Percentiles rank a stretch among this genome's conserved stretches.
Conservation (phyloP, 2,329 filamentous ascomycete species). For the Pyrenophora teres region DNA sequence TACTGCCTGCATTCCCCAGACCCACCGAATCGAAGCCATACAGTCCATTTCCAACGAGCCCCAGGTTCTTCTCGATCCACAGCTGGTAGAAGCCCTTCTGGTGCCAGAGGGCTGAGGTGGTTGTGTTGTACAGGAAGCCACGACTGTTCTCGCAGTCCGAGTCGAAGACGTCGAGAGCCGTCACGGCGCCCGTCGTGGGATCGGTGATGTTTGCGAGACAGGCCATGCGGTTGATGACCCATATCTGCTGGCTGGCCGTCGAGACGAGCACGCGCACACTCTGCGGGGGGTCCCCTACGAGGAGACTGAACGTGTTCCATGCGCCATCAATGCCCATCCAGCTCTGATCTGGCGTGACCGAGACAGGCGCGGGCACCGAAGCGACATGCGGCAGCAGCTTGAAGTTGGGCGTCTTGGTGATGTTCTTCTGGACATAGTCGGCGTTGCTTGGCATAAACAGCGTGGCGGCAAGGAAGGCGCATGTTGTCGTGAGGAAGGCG, state of each 20-base stretch:
- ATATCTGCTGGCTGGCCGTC: conserved; percentile 72
- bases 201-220: conserved; percentile 42
- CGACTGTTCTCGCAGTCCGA: conserved; percentile 58
- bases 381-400: conserved; percentile 22
- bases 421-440: conserved; percentile 31
- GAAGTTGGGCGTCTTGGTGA: conserved; percentile 25
- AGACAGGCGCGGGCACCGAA: conserved; percentile 38
- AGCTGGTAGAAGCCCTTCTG: conserved; percentile 64
- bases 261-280: conserved; percentile 64
- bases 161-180: conserved; percentile 24
- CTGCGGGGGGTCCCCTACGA: conserved; percentile 59
- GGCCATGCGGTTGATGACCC: conserved; percentile 59
- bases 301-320: conserved; percentile 73
- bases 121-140: conserved; percentile 63
- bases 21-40: conserved; percentile 62
- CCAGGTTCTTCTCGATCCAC: conserved; percentile 62
- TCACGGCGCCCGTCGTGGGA: conserved; percentile 52
- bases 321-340: conserved; percentile 46
- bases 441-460: conserved; percentile 27
- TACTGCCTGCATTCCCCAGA: conserved; percentile 47
- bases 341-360: conserved; percentile 44
- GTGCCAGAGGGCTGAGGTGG: conserved; percentile 62
- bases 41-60: conserved; percentile 63
- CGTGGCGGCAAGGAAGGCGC: conserved; percentile 18
- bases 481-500: conserved; percentile 20